Evolutionary conservation across 306 rosid genomes (phyloP).

Genomic region (Acmispon strigosus): DNA sequence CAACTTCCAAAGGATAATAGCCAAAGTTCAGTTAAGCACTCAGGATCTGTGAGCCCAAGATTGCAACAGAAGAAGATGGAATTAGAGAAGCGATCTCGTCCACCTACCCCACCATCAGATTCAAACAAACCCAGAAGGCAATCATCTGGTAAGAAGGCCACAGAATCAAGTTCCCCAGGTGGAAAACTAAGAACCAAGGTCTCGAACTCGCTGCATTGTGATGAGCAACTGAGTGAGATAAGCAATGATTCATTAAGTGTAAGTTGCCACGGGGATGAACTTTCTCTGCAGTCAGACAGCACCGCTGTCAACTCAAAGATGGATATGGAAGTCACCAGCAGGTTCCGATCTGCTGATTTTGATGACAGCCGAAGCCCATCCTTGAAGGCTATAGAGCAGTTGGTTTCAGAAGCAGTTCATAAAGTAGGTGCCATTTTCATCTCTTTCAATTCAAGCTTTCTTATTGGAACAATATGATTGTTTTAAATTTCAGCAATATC

Average conservation of each 20-base stretch:
- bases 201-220: slow-evolving; percentile 34
- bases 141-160: slow-evolving; percentile 38
- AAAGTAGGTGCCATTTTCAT: slow-evolving; percentile 39
- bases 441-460: slow-evolving; percentile 14
- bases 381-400: slow-evolving; percentile 36
- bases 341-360: slow-evolving; percentile 26
- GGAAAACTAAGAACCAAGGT: slow-evolving; percentile 50
- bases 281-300: slow-evolving; percentile 39
- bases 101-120: slow-evolving; percentile 56
- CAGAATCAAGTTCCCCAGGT: slow-evolving; percentile 45
- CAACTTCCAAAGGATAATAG: slow-evolving; percentile 36
- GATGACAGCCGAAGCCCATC: slow-evolving; percentile 42
- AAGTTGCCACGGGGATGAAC: slow-evolving; percentile 60
- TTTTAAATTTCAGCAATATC: not conserved
- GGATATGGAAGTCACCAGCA: slow-evolving; percentile 55
- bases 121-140: slow-evolving; percentile 53
- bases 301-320: slow-evolving; percentile 26
- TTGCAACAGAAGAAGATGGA: slow-evolving; percentile 69
- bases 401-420: slow-evolving; percentile 42
- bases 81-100: slow-evolving; percentile 61
- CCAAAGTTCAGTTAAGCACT: slow-evolving; percentile 40
- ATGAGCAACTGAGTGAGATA: slow-evolving; percentile 59
- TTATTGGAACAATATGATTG: not conserved
- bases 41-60: slow-evolving; percentile 77
- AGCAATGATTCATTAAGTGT: slow-evolving; percentile 54